phyloP scores from a whole-genome alignment of 139 green algal species.

The Chlorella sp. region DNA sequence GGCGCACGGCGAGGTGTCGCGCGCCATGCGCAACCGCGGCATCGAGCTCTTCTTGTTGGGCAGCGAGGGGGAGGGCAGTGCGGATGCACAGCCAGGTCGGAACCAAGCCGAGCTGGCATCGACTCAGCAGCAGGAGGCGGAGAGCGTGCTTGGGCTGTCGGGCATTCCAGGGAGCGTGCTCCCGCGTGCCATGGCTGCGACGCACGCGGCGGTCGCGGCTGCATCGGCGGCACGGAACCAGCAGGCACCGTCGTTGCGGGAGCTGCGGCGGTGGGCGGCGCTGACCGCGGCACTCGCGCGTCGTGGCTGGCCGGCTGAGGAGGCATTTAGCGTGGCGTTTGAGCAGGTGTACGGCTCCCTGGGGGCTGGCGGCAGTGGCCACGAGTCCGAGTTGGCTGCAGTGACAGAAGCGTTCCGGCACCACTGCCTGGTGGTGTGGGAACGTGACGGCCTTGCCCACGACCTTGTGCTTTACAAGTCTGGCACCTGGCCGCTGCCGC shows the following conservation, averaged over 20 bases:
- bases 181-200: conserved; percentile 50
- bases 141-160: conserved; percentile 25
- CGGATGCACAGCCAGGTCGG: no score
- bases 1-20: conserved; percentile 88
- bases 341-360: conserved; percentile 54
- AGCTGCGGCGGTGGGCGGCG: conserved; percentile 57
- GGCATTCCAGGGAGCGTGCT: conserved; percentile 45
- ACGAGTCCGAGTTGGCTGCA: no score
- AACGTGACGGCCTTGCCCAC: background rate
- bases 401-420: conserved; percentile 1
- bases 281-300: conserved; percentile 57
- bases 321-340: conserved; percentile 58
- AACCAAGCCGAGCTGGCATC: no score
- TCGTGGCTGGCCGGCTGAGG: conserved; percentile 49
- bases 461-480: conserved; percentile 30
- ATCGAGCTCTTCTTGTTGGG: conserved; percentile 90
- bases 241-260: conserved; percentile 44
- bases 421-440: background rate
- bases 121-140: conserved; percentile 1
- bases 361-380: no score
- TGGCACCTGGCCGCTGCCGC: conserved; percentile 37
- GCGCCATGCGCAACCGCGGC: conserved; percentile 97
- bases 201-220: conserved; percentile 42
- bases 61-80: background rate
- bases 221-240: conserved; percentile 2